Conservation (phyloP, 768 basidiomycete species). For the Imleria badia region DNA sequence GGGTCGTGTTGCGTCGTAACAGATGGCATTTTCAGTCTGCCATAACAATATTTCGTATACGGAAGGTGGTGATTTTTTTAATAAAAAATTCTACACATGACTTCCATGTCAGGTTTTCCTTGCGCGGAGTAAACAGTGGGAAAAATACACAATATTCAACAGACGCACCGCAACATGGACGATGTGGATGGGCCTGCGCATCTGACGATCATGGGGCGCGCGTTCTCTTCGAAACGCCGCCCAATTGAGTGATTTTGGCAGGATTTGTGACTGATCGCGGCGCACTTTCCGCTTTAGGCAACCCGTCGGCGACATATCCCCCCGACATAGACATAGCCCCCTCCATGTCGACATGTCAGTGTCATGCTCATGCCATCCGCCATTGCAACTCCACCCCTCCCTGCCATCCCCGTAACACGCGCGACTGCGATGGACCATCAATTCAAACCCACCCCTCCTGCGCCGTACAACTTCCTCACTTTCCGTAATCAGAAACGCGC, state of each 20-base stretch:
- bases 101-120: constrained; percentile 30
- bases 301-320: constrained; percentile 28
- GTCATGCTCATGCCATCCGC: constrained; percentile 27
- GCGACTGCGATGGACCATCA: constrained; percentile 19
- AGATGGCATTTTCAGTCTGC: constrained; percentile 41
- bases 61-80: constrained; percentile 46
- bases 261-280: constrained; percentile 29
- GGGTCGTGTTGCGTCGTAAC: constrained; percentile 60
- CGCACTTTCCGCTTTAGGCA: constrained; percentile 24
- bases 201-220: constrained; percentile 28
- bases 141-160: constrained; percentile 13
- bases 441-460: constrained; percentile 18
- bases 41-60: constrained; percentile 40
- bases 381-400: not conserved
- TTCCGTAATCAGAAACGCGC: constrained; percentile 34
- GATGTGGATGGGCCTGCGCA: constrained; percentile 1
- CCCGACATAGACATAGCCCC: constrained; percentile 23
- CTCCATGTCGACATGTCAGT: constrained; percentile 28
- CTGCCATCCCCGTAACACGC: constrained; percentile 15
- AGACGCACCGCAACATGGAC: constrained; percentile 6
- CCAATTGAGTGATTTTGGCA: constrained; percentile 18
- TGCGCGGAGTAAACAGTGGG: constrained; percentile 22
- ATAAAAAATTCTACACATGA: constrained; percentile 35
- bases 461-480: constrained; percentile 31
- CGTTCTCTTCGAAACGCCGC: constrained; percentile 21